These are phyloP conservation scores for Plantago ovata DNA, from an alignment of 257 asterid species.

Conservation along the genomic window DNA sequence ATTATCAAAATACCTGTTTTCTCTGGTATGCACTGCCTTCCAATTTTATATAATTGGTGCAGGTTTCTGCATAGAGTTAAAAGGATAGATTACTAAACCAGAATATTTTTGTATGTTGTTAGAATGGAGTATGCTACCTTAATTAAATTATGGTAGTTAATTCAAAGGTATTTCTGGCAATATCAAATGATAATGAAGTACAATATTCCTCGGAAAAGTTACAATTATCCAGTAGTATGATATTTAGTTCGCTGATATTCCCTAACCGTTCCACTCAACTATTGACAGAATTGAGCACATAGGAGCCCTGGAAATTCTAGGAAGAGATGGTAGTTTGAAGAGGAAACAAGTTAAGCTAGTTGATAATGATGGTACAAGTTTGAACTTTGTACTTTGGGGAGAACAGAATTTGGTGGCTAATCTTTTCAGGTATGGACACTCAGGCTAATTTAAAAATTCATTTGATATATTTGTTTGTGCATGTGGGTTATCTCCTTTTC, in stretches of 20 bases:
- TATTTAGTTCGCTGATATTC: conserved; percentile 5
- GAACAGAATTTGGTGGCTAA: conserved; percentile 76
- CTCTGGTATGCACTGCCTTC: background rate
- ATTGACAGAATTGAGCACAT: conserved; percentile 69
- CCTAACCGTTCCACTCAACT: conserved; percentile 4
- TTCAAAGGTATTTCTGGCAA: too few relatives aligned
- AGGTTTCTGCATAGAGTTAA: background rate
- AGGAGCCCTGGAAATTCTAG: conserved; percentile 69
- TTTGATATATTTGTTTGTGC: background rate
- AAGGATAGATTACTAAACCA: background rate
- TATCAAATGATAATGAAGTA: too few relatives aligned
- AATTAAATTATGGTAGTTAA: too few relatives aligned
- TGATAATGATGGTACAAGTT: conserved; percentile 62
- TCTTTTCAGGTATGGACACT: conserved; percentile 60
- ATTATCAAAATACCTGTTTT: conserved; percentile 6
- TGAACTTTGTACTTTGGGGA: conserved; percentile 78
- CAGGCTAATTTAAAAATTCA: background rate
- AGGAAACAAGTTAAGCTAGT: conserved; percentile 73
- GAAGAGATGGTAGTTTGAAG: conserved; percentile 48
- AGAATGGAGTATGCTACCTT: too few relatives aligned
- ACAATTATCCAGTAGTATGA: conserved; percentile 3
- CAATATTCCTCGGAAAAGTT: background rate
- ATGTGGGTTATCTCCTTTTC: background rate
- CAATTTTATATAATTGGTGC: background rate
- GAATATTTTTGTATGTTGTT: too few relatives aligned